A percentile compares a stretch with the other conserved stretches of the same genome.
Evolutionary conservation across 306 rosid species (phyloP).

Genomic region (Cyclanthera cordifolia): DNA sequence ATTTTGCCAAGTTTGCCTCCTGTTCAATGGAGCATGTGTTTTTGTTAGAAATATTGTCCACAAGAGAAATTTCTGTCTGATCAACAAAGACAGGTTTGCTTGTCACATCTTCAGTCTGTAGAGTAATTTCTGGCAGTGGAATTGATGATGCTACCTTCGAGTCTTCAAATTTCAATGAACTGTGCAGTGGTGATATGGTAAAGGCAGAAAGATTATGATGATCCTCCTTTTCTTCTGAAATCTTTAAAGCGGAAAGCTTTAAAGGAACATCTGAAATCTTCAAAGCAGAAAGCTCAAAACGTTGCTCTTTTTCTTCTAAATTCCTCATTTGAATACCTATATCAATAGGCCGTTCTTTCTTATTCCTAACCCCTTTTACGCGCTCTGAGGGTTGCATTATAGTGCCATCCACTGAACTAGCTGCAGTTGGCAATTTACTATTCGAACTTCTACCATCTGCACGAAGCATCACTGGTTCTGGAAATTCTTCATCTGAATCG

Average conservation of each 20-base stretch:
- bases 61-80: constrained; percentile 26
- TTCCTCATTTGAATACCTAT: constrained; percentile 20
- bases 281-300: constrained; percentile 23
- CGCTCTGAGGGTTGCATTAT: constrained; percentile 22
- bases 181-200: constrained; percentile 29
- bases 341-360: constrained; percentile 23
- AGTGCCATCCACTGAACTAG: constrained; percentile 20
- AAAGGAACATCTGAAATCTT: constrained; percentile 23
- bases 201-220: constrained; percentile 28
- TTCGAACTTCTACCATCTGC: constrained; percentile 30
- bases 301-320: constrained; percentile 28
- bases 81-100: constrained; percentile 28
- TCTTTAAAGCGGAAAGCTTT: constrained; percentile 26
- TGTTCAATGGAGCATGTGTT: constrained; percentile 25
- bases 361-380: constrained; percentile 26
- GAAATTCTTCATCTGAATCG: constrained; percentile 95
- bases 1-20: constrained; percentile 32
- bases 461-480: constrained; percentile 63
- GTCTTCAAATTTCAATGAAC: constrained; percentile 34
- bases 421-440: constrained; percentile 16
- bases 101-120: constrained; percentile 36
- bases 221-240: constrained; percentile 30
- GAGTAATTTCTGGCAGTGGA: constrained; percentile 37
- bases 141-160: constrained; percentile 29
- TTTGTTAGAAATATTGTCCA: constrained; percentile 31